Percentiles rank a stretch among this genome's conserved stretches.
Evolutionary conservation across 768 basidiomycete species (phyloP).

Genomic region (Lentinus tigrinus): DNA sequence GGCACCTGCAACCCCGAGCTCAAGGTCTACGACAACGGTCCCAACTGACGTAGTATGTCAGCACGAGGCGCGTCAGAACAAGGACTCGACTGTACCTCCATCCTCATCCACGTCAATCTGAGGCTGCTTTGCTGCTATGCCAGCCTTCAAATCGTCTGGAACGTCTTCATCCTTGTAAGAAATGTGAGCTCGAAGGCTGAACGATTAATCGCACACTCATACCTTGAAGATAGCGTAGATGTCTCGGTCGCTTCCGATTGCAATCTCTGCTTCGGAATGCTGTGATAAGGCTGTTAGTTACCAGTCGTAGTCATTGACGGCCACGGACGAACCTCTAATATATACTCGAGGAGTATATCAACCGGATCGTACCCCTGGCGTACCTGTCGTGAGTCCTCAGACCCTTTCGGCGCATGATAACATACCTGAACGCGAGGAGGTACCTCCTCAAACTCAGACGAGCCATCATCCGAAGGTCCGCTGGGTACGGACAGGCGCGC

Average conservation of each 20-base stretch:
- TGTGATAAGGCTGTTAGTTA: neutral
- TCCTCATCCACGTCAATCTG: conserved; percentile 12
- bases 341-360: conserved; percentile 13
- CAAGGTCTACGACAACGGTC: neutral
- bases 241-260: conserved; percentile 14
- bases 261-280: conserved; percentile 12
- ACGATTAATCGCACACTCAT: neutral
- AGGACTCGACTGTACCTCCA: neutral
- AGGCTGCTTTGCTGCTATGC: conserved; percentile 1
- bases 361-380: conserved; percentile 11
- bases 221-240: conserved; percentile 10
- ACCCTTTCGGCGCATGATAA: neutral
- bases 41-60: neutral
- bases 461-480: neutral
- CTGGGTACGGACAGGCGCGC: neutral
- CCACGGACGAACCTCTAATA: conserved; percentile 1
- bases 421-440: neutral
- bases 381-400: neutral
- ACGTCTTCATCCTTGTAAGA: neutral
- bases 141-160: conserved; percentile 1
- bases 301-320: neutral
- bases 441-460: neutral
- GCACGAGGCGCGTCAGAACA: neutral
- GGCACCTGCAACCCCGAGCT: neutral
- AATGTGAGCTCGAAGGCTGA: neutral